Conservation (phyloP, 2,329 filamentous ascomycete species). For the Drechslera avenae region DNA sequence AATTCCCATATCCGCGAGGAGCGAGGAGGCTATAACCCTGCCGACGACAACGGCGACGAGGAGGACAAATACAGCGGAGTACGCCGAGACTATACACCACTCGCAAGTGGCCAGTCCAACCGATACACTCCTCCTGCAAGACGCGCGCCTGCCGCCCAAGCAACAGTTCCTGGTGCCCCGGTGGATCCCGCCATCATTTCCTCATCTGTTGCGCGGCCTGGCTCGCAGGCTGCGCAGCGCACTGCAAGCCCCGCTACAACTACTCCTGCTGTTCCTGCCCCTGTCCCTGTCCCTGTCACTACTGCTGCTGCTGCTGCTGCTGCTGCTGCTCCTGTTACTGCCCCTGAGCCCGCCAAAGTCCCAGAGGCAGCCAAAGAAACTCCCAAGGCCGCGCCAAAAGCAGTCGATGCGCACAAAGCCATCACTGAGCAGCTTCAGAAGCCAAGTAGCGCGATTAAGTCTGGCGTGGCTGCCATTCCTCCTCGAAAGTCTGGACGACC, state of each 20-base stretch:
- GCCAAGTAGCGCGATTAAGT: constrained; percentile 37
- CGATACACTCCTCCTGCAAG: constrained; percentile 92
- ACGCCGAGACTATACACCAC: constrained; percentile 71
- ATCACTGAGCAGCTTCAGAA: constrained; percentile 34
- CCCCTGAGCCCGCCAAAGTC: constrained; percentile 21
- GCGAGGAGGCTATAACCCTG: constrained; percentile 69
- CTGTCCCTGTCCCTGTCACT: constrained; percentile 9
- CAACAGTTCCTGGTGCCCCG: constrained; percentile 76
- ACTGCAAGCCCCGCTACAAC: constrained; percentile 30
- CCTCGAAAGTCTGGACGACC: constrained; percentile 47
- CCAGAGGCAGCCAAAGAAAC: constrained; percentile 8
- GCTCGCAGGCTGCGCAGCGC: constrained; percentile 31
- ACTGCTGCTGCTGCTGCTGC: too few relatives aligned
- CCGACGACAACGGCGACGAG: constrained; percentile 75
- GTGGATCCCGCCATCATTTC: constrained; percentile 91
- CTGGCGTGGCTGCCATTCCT: constrained; percentile 31
- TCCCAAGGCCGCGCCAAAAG: constrained; percentile 26
- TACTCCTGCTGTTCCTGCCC: constrained; percentile 18
- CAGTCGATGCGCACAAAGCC: constrained; percentile 26
- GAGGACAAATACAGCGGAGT: constrained; percentile 99
- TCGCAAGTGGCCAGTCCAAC: constrained; percentile 64
- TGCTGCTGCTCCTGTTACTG: constrained; percentile 2
- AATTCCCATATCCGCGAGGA: constrained; percentile 91
- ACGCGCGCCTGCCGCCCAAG: constrained; percentile 74
- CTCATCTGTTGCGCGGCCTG: constrained; percentile 69